These are phyloP conservation scores for Brachypodium distachyon DNA, from an alignment of 202 grass and related monocot species.

Conservation along the genomic window DNA sequence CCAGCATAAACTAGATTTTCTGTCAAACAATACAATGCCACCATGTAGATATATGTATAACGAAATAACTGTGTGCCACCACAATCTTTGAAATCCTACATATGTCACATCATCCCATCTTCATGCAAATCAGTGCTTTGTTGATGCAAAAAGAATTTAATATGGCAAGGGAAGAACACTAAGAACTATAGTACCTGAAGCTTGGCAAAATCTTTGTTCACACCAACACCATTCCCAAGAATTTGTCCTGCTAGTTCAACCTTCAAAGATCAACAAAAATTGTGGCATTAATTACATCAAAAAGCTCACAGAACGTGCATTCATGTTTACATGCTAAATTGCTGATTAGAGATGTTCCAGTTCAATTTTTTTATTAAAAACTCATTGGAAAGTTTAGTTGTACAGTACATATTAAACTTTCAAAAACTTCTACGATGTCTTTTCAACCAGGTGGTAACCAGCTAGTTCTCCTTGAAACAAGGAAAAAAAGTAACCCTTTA, in stretches of 20 bases:
- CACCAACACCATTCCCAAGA: constrained; percentile 51
- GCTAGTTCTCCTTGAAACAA: background rate
- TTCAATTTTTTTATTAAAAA: background rate
- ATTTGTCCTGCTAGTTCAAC: constrained; percentile 65
- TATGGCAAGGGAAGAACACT: background rate
- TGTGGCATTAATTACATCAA: background rate
- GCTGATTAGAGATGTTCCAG: background rate
- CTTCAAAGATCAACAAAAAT: constrained; percentile 30
- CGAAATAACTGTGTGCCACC: background rate
- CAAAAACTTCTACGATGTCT: background rate
- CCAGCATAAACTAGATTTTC: constrained; percentile 16
- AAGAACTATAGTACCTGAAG: constrained; percentile 47
- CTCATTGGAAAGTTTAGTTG: background rate
- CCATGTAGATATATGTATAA: background rate
- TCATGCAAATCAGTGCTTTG: background rate
- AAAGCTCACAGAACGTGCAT: background rate
- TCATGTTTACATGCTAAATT: background rate
- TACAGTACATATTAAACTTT: background rate
- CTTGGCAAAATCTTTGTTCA: constrained; percentile 44
- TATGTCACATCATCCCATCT: background rate
- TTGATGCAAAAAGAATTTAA: constrained; percentile 15
- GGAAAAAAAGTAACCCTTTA: background rate
- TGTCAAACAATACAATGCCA: background rate
- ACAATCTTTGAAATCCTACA: background rate
- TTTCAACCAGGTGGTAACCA: background rate